A percentile compares a stretch with the other conserved stretches of the same genome.
These are phyloP conservation scores for Haematococcus sp. DNA, from an alignment of 139 green algal species.

Conservation along the genomic window DNA sequence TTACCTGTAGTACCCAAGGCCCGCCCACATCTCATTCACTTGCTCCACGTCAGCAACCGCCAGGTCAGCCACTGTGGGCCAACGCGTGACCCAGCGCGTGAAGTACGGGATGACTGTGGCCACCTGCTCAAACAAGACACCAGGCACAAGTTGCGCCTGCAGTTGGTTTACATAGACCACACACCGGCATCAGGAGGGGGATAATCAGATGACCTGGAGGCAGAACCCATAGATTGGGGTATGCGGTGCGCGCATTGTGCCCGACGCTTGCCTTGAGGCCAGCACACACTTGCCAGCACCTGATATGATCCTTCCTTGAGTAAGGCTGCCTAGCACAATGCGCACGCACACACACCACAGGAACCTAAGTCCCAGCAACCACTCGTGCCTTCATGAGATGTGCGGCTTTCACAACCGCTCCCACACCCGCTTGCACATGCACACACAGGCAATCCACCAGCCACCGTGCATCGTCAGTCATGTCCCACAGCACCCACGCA, in stretches of 20 bases:
- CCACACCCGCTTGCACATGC: too few species aligned
- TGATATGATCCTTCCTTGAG: too few species aligned
- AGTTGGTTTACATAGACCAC: too few species aligned
- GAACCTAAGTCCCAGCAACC: too few species aligned
- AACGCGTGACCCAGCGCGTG: slow-evolving; percentile 74
- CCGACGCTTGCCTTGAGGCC: too few species aligned
- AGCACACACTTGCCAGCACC: too few species aligned
- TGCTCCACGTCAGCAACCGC: slow-evolving; percentile 75
- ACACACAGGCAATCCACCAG: neutral
- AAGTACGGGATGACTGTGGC: slow-evolving; percentile 72
- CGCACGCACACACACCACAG: too few species aligned
- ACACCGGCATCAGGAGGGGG: neutral
- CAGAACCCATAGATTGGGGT: neutral
- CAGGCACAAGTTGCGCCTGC: slow-evolving; percentile 32
- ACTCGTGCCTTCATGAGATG: too few species aligned
- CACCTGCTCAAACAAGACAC: slow-evolving; percentile 35
- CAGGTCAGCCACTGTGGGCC: slow-evolving; percentile 79
- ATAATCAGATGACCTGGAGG: neutral
- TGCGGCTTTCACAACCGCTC: too few species aligned
- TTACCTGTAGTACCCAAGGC: slow-evolving; percentile 93
- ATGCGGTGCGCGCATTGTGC: neutral
- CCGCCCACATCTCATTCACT: slow-evolving; percentile 91
- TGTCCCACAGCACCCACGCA: too few species aligned
- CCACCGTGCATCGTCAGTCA: too few species aligned
- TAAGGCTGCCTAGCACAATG: too few species aligned